These are phyloP conservation scores for Zygoascus bituminiphila DNA, from an alignment of 805 yeast genomes.

Conservation along the genomic window DNA sequence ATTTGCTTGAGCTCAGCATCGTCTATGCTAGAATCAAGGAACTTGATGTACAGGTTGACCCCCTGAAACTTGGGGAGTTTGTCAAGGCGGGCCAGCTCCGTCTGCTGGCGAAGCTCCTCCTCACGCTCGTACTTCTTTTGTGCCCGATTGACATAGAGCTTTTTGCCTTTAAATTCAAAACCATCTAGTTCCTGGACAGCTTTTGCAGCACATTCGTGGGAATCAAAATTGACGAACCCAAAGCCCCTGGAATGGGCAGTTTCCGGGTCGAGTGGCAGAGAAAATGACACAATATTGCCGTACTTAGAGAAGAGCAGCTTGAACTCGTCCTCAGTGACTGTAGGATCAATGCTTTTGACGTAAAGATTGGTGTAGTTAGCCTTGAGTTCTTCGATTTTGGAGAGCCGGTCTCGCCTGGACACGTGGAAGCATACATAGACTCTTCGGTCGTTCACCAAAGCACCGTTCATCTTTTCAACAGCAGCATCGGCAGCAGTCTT, in stretches of 20 bases:
- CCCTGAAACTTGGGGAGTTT: slow-evolving; percentile 29
- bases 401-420: slow-evolving; percentile 52
- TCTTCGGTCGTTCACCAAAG: slow-evolving; percentile 27
- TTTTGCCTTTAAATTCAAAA: slow-evolving; percentile 32
- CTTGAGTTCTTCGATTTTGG: slow-evolving; percentile 38
- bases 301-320: slow-evolving; percentile 36
- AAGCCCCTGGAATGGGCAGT: slow-evolving; percentile 40
- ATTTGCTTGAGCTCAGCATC: slow-evolving; percentile 44
- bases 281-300: slow-evolving; percentile 43
- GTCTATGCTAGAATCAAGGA: slow-evolving; percentile 45
- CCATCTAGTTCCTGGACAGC: slow-evolving; percentile 45
- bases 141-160: slow-evolving; percentile 37
- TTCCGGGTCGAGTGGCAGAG: slow-evolving; percentile 39
- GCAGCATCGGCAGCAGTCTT: slow-evolving; percentile 56
- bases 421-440: slow-evolving; percentile 54
- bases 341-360: slow-evolving; percentile 42
- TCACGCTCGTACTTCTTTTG: slow-evolving; percentile 33
- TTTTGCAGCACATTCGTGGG: slow-evolving; percentile 34
- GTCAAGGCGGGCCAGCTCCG: slow-evolving; percentile 1
- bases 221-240: slow-evolving; percentile 44
- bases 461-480: slow-evolving; percentile 45
- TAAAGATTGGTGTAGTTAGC: slow-evolving; percentile 47
- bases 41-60: slow-evolving; percentile 64
- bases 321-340: slow-evolving; percentile 33
- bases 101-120: slow-evolving; percentile 14